Conservation (phyloP, 2,329 filamentous ascomycete genomes). For the Cercospora brassicicola region DNA sequence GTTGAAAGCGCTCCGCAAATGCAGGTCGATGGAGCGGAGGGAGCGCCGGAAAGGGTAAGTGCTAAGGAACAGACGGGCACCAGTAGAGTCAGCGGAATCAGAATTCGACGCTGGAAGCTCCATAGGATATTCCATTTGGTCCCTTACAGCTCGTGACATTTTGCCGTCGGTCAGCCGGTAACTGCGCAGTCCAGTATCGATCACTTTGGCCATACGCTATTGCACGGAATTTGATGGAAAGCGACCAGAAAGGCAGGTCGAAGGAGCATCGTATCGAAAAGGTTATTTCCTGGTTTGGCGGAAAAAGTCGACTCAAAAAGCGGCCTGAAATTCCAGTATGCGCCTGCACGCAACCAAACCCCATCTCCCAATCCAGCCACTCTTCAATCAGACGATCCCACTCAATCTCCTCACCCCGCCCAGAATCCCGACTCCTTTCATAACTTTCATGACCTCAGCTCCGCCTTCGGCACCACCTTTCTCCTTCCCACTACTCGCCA, state of each 20-base stretch:
- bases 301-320: background rate
- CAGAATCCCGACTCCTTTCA: conserved; percentile 7
- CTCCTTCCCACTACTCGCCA: conserved; percentile 43
- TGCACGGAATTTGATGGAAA: no score
- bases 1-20: no score
- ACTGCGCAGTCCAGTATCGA: no score
- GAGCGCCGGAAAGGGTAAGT: no score
- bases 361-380: background rate
- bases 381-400: background rate
- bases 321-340: background rate
- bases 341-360: background rate
- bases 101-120: no score
- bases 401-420: background rate
- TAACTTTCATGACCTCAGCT: background rate
- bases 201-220: no score
- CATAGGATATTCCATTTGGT: no score
- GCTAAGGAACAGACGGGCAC: no score
- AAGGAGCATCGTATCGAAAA: background rate
- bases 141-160: no score
- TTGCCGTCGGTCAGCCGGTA: no score
- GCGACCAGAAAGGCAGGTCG: background rate
- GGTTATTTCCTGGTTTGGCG: background rate
- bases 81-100: no score
- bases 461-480: conserved; percentile 1
- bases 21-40: no score